A percentile compares a stretch with the other conserved stretches of the same genome.
phyloP scores from a whole-genome alignment of 768 basidiomycete species.

The Rhizopogon salebrosus region DNA sequence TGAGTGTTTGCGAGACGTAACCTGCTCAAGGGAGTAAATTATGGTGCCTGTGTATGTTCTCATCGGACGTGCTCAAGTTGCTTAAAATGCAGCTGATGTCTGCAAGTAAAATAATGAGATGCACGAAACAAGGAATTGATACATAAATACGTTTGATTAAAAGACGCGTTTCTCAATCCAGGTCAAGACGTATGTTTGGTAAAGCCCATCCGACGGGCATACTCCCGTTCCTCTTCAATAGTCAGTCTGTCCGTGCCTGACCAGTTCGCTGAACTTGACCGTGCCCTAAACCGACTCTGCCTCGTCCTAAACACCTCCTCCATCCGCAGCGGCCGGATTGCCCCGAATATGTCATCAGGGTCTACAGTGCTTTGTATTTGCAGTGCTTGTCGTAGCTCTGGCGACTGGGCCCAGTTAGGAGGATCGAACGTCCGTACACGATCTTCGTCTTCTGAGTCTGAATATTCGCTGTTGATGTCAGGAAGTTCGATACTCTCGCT shows the following conservation, averaged over 20 bases:
- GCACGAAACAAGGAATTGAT: background rate
- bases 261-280: conserved; percentile 97
- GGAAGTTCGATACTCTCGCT: conserved; percentile 89
- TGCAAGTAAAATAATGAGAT: background rate
- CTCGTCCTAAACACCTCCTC: conserved; percentile 86
- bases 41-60: too few relatives aligned
- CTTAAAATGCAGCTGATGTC: background rate
- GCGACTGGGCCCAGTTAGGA: conserved; percentile 90
- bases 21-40: too few relatives aligned
- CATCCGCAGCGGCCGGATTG: conserved; percentile 82
- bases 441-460: conserved; percentile 91
- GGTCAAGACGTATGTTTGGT: conserved; percentile 24
- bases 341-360: conserved; percentile 89
- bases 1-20: too few relatives aligned
- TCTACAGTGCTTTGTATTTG: conserved; percentile 82
- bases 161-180: conserved; percentile 9
- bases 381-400: conserved; percentile 74
- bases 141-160: background rate
- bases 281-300: conserved; percentile 77
- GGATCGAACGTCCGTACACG: conserved; percentile 66
- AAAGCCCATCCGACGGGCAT: conserved; percentile 89
- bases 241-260: conserved; percentile 86
- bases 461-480: conserved; percentile 95
- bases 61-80: too few relatives aligned
- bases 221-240: conserved; percentile 77